A percentile compares a stretch with the other conserved stretches of the same genome.
Evolutionary conservation across 2,329 filamentous ascomycete species (phyloP).

Genomic region (Xenoacremonium recifei): DNA sequence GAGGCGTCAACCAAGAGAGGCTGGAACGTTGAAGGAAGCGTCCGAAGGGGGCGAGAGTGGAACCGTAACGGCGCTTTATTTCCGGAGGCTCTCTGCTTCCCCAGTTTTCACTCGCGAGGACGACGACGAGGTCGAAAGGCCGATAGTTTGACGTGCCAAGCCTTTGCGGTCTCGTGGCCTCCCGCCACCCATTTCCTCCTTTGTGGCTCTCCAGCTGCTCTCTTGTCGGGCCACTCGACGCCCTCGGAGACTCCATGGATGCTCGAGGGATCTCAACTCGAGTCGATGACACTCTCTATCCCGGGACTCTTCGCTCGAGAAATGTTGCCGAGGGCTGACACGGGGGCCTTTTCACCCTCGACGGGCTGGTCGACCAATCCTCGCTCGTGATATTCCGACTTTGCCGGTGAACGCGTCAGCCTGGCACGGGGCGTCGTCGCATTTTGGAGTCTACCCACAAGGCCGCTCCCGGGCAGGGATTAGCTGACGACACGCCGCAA

Average conservation of each 20-base stretch:
- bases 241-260: too few species aligned
- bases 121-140: too few species aligned
- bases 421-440: conserved; percentile 15
- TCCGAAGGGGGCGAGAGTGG: conserved; percentile 11
- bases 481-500: conserved; percentile 14
- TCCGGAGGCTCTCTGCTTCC: conserved; percentile 9
- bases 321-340: conserved; percentile 10
- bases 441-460: neutral
- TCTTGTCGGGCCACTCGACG: too few species aligned
- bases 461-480: neutral
- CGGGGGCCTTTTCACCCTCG: conserved; percentile 17
- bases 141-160: too few species aligned
- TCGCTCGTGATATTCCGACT: conserved; percentile 17
- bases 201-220: too few species aligned
- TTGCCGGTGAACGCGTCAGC: conserved; percentile 24
- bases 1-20: neutral
- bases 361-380: conserved; percentile 6
- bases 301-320: neutral
- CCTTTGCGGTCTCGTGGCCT: too few species aligned
- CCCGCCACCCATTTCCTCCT: too few species aligned
- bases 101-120: neutral
- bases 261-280: too few species aligned
- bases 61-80: conserved; percentile 13
- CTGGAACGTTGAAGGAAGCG: neutral
- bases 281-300: too few species aligned